phyloP scores from a whole-genome alignment of 2,329 filamentous ascomycete species.

The Dactylellina cionopaga region DNA sequence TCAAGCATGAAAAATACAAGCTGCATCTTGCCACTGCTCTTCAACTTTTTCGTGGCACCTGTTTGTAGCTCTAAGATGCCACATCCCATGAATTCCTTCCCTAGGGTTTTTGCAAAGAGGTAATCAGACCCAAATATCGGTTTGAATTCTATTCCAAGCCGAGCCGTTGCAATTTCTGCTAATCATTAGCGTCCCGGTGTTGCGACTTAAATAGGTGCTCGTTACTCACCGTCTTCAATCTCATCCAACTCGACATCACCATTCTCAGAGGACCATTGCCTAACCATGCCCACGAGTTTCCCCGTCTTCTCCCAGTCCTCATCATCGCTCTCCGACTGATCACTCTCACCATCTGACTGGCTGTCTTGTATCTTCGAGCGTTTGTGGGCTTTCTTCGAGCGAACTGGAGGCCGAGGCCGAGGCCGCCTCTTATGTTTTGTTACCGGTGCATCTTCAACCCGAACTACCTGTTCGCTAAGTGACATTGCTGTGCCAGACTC shows the following conservation, averaged over 20 bases:
- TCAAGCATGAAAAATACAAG: conserved; percentile 93
- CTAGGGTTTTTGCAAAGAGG: conserved; percentile 83
- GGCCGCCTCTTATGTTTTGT: conserved; percentile 11
- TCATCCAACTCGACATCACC: conserved; percentile 36
- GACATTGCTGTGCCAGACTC: conserved; percentile 25
- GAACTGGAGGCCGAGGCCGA: conserved; percentile 3
- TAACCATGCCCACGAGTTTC: conserved; percentile 53
- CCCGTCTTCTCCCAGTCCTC: conserved; percentile 59
- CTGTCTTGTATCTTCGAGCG: conserved; percentile 55
- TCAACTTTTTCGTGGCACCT: conserved; percentile 82
- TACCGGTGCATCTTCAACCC: conserved; percentile 32
- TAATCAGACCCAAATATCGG: conserved; percentile 49
- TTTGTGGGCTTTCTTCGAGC: background rate
- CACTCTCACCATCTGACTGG: conserved; percentile 41
- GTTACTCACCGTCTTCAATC: conserved; percentile 54
- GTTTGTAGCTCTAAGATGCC: conserved; percentile 90
- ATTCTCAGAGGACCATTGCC: conserved; percentile 26
- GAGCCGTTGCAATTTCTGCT: conserved; percentile 45
- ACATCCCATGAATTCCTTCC: conserved; percentile 84
- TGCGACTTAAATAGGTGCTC: background rate
- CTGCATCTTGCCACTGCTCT: conserved; percentile 95
- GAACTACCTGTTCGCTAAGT: conserved; percentile 17
- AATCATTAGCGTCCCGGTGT: background rate
- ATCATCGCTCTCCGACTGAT: conserved; percentile 59
- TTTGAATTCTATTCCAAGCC: conserved; percentile 44